Percentiles rank a stretch among this genome's conserved stretches.
Conservation (phyloP, 2,329 filamentous ascomycete species). For the Nemania abortiva region DNA sequence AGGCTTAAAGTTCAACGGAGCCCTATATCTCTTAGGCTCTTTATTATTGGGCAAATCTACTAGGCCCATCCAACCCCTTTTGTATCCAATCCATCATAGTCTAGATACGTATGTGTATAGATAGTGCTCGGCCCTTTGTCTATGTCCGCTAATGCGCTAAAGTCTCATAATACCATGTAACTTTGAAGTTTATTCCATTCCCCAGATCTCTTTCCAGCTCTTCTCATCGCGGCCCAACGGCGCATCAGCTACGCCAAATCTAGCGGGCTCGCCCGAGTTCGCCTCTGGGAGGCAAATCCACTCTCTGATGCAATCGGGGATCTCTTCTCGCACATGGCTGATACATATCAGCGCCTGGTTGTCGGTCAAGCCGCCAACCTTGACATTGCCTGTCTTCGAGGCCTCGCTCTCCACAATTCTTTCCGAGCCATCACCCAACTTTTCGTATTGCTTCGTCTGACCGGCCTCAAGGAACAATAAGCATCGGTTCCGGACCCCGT, state of each 20-base stretch:
- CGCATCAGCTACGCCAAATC: constrained; percentile 73
- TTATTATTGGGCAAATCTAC: background rate
- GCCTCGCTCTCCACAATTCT: constrained; percentile 61
- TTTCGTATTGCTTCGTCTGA: constrained; percentile 61
- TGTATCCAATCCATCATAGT: background rate
- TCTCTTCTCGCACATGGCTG: constrained; percentile 90
- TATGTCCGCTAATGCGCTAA: background rate
- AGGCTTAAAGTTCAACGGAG: too few species aligned
- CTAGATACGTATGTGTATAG: too few species aligned
- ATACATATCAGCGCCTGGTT: constrained; percentile 91
- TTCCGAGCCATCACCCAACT: constrained; percentile 50
- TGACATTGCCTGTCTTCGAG: constrained; percentile 59
- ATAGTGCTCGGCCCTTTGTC: background rate
- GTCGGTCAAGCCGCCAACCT: constrained; percentile 72
- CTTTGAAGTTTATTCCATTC: constrained; percentile 47
- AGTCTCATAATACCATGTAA: background rate
- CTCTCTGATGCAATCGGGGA: constrained; percentile 83
- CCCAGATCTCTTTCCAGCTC: constrained; percentile 77
- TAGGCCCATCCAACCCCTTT: background rate
- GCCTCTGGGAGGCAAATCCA: constrained; percentile 89
- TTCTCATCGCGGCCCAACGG: constrained; percentile 68
- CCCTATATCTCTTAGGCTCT: too few species aligned
- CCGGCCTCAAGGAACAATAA: constrained; percentile 80
- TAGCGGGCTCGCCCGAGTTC: constrained; percentile 69
- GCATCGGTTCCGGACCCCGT: constrained; percentile 85